These are phyloP conservation scores for Phoma sp. DNA, from an alignment of 2,329 filamentous ascomycete species.

Conservation along the genomic window DNA sequence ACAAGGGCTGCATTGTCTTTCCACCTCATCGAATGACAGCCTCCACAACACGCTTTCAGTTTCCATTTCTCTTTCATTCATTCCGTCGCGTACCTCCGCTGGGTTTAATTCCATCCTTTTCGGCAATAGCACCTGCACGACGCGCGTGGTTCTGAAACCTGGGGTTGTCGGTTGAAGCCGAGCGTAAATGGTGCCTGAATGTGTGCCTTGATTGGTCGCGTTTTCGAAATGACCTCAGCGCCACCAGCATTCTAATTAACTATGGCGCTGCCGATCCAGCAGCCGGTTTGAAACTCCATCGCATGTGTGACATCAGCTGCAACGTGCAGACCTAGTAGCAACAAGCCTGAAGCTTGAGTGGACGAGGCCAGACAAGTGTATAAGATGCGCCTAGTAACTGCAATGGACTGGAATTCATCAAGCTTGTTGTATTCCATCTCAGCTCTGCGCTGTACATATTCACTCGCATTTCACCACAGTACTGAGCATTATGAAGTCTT, in stretches of 20 bases:
- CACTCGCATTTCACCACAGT: conserved; percentile 19
- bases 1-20: neutral
- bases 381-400: conserved; percentile 19
- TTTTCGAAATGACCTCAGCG: conserved; percentile 24
- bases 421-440: neutral
- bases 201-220: conserved; percentile 23
- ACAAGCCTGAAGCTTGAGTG: conserved; percentile 16
- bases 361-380: conserved; percentile 19
- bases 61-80: neutral
- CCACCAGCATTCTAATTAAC: conserved; percentile 20
- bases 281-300: conserved; percentile 25
- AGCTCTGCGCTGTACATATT: conserved; percentile 1
- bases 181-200: conserved; percentile 24
- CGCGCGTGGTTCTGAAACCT: conserved; percentile 26
- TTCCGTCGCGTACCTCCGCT: neutral
- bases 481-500: conserved; percentile 29
- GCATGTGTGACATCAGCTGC: conserved; percentile 44
- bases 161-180: conserved; percentile 18
- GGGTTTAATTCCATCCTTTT: neutral
- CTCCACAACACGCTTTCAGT: neutral
- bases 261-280: conserved; percentile 23
- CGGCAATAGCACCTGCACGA: conserved; percentile 23
- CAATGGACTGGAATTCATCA: conserved; percentile 8
- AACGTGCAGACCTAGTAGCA: conserved; percentile 22
- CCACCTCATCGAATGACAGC: neutral